Conservation (phyloP, 768 basidiomycete genomes). For the Mycena albidolilacea region DNA sequence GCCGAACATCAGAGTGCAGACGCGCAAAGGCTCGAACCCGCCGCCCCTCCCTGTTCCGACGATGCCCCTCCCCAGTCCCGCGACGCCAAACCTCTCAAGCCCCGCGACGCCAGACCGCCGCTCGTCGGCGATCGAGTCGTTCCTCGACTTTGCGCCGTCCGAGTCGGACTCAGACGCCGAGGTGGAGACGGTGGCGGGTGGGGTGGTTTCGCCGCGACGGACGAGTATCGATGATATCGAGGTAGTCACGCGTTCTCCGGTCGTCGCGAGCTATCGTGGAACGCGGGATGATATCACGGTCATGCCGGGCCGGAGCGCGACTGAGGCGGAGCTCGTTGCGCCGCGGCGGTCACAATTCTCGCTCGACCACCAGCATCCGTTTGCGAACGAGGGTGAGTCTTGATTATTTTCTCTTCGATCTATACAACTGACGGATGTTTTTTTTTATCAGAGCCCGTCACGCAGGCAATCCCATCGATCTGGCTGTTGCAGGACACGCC, state of each 20-base stretch:
- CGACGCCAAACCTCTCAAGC: not conserved
- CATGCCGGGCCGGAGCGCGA: constrained; percentile 41
- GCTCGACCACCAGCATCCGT: constrained; percentile 39
- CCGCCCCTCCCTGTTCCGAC: constrained; percentile 4
- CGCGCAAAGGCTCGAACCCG: constrained; percentile 36
- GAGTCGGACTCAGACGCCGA: constrained; percentile 6
- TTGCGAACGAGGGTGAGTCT: constrained; percentile 37
- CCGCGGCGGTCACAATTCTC: constrained; percentile 49
- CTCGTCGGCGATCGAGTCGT: constrained; percentile 43
- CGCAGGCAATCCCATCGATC: constrained; percentile 59
- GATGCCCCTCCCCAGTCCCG: constrained; percentile 24
- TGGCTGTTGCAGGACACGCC: constrained; percentile 64
- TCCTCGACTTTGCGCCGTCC: constrained; percentile 50
- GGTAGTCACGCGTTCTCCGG: constrained; percentile 37
- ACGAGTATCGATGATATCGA: constrained; percentile 46
- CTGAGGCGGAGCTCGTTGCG: constrained; percentile 51
- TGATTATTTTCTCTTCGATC: not conserved
- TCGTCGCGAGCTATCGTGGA: constrained; percentile 29
- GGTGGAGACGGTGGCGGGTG: not conserved
- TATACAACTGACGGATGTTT: not conserved
- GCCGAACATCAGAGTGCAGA: constrained; percentile 49
- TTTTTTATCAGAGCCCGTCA: constrained; percentile 24
- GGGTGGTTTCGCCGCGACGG: constrained; percentile 32
- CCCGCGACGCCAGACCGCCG: constrained; percentile 29
- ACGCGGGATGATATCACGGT: constrained; percentile 51